Evolutionary conservation across 148 eudicot genomes (phyloP).

Genomic region (Camellia sinensis): DNA sequence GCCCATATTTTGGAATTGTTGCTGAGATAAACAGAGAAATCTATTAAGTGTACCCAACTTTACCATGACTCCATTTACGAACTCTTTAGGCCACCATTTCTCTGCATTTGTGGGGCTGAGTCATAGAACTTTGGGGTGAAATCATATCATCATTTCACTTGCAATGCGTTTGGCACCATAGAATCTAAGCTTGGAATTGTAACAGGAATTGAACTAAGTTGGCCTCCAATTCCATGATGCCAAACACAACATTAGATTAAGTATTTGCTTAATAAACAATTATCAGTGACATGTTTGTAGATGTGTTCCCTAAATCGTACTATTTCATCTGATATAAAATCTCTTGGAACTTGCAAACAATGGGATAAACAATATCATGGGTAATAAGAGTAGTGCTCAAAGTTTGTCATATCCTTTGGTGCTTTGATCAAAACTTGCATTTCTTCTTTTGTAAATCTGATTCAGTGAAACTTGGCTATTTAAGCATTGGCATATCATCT

Average conservation of each 20-base stretch:
- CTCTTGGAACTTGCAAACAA: not conserved
- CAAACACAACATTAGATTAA: not conserved
- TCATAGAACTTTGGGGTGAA: not conserved
- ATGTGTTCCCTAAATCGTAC: not conserved
- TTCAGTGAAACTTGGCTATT: not conserved
- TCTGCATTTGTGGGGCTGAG: not conserved
- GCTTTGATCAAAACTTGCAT: not conserved
- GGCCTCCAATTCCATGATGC: not conserved
- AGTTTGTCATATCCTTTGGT: not conserved
- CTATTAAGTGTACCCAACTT: not conserved
- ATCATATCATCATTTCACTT: not conserved
- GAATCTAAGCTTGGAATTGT: not conserved
- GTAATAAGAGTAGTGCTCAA: not conserved
- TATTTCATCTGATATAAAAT: not conserved
- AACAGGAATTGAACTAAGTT: not conserved
- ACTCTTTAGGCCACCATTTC: not conserved
- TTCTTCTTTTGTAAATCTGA: not conserved
- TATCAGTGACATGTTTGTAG: not conserved
- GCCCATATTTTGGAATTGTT: not conserved
- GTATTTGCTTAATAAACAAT: not conserved
- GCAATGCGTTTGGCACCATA: not conserved
- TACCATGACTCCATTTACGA: not conserved
- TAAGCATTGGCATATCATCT: not conserved
- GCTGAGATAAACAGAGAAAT: not conserved
- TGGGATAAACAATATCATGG: not conserved